Evolutionary conservation across 352 stramenopile species (phyloP).

Genomic region (Halophytophthora polymorphica): DNA sequence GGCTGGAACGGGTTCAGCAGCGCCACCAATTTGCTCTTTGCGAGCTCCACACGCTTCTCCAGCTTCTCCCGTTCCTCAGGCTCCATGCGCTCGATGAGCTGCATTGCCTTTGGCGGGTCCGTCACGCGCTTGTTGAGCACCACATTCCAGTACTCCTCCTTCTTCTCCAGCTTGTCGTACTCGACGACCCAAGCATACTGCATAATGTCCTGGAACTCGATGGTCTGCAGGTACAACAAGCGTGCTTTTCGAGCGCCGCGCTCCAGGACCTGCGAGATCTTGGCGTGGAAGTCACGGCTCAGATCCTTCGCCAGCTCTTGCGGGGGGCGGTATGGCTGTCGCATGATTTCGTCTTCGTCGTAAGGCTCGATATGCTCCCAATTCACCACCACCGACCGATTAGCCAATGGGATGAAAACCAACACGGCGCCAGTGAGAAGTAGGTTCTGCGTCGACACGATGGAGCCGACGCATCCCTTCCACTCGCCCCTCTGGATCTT

Average conservation of each 20-base stretch:
- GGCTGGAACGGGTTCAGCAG: constrained; percentile 57
- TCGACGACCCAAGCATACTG: constrained; percentile 69
- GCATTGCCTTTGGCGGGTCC: constrained; percentile 48
- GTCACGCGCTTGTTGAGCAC: constrained; percentile 62
- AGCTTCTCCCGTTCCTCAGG: constrained; percentile 42
- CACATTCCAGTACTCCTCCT: constrained; percentile 73
- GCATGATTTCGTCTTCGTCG: constrained; percentile 40
- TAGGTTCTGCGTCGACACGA: constrained; percentile 68
- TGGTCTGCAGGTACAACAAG: constrained; percentile 59
- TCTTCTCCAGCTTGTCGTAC: constrained; percentile 49
- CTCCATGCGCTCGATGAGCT: constrained; percentile 61
- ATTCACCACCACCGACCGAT: constrained; percentile 51
- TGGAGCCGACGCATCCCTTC: constrained; percentile 38
- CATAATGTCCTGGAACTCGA: constrained; percentile 69
- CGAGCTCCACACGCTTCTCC: constrained; percentile 50
- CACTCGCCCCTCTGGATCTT: constrained; percentile 48
- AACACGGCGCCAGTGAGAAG: constrained; percentile 53
- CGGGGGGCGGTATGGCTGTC: constrained; percentile 39
- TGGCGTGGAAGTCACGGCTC: constrained; percentile 36
- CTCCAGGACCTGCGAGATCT: constrained; percentile 33
- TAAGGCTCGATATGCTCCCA: constrained; percentile 50
- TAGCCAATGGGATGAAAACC: constrained; percentile 54
- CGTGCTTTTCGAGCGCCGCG: constrained; percentile 29
- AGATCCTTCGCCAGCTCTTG: constrained; percentile 24
- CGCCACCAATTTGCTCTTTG: constrained; percentile 47